phyloP scores from a whole-genome alignment of 768 basidiomycete species.

The Amanita exitialis region DNA sequence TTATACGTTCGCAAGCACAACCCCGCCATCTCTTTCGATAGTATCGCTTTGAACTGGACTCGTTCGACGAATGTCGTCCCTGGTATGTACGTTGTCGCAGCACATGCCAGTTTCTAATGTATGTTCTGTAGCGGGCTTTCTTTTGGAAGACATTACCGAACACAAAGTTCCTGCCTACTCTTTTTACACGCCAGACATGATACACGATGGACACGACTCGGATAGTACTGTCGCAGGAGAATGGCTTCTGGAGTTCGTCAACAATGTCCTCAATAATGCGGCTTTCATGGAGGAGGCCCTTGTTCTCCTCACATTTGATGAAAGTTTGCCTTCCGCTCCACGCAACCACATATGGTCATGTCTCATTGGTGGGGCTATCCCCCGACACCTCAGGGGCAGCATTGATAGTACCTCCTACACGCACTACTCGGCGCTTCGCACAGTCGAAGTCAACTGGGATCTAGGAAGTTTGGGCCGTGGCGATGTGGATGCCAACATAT shows the following conservation, averaged over 20 bases:
- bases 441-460: conserved; percentile 52
- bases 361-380: conserved; percentile 34
- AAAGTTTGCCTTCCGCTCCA: conserved; percentile 28
- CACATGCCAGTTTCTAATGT: background rate
- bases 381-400: conserved; percentile 27
- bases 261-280: conserved; percentile 36
- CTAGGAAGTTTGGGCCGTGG: conserved; percentile 50
- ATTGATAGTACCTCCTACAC: conserved; percentile 47
- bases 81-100: conserved; percentile 31
- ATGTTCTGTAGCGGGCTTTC: background rate
- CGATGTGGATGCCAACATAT: conserved; percentile 51
- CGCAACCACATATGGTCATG: conserved; percentile 40
- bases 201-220: conserved; percentile 55
- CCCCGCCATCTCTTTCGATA: conserved; percentile 41
- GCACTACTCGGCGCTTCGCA: conserved; percentile 48
- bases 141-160: conserved; percentile 42
- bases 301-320: conserved; percentile 56
- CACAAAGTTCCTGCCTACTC: conserved; percentile 46
- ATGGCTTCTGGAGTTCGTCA: conserved; percentile 42
- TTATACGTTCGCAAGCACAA: conserved; percentile 22
- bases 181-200: conserved; percentile 54
- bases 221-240: conserved; percentile 31
- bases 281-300: conserved; percentile 42
- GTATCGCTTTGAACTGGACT: conserved; percentile 28
- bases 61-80: conserved; percentile 40